Conservation (phyloP, 352 stramenopile genomes). For the Globisporangium iwayamae region DNA sequence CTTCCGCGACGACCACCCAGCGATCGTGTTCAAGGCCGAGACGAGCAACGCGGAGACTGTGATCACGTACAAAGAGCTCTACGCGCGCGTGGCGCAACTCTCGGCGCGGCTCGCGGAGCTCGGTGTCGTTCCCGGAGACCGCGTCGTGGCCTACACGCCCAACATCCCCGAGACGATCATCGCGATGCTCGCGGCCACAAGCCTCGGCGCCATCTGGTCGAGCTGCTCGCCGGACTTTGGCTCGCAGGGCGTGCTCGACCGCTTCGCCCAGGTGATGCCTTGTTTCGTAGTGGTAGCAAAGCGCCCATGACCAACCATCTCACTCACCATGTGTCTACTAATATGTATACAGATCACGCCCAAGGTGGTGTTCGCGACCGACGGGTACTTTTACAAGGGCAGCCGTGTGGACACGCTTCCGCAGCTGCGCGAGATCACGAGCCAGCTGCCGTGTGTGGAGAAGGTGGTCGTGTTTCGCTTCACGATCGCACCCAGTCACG, state of each 20-base stretch:
- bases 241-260: constrained; percentile 74
- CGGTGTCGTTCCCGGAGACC: constrained; percentile 50
- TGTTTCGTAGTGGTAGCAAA: too few species aligned
- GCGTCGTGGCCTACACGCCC: constrained; percentile 64
- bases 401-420: constrained; percentile 58
- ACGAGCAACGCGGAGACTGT: constrained; percentile 51
- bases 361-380: constrained; percentile 72
- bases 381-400: constrained; percentile 81
- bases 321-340: too few species aligned
- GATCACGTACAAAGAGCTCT: constrained; percentile 68
- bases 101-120: constrained; percentile 38
- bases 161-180: constrained; percentile 72
- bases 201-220: constrained; percentile 65
- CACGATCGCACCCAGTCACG: constrained; percentile 45
- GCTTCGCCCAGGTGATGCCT: constrained; percentile 52
- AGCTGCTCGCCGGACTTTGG: constrained; percentile 87
- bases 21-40: constrained; percentile 75
- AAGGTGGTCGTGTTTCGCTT: constrained; percentile 64
- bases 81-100: constrained; percentile 48
- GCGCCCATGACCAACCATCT: too few species aligned
- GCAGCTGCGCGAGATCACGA: constrained; percentile 55
- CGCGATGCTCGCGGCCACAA: constrained; percentile 71
- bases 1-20: constrained; percentile 64
- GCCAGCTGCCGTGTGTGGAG: constrained; percentile 59
- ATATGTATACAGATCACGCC: constrained; percentile 43